Evolutionary conservation across 2,329 filamentous ascomycete species (phyloP).

Genomic region (Aspergillus sp.): DNA sequence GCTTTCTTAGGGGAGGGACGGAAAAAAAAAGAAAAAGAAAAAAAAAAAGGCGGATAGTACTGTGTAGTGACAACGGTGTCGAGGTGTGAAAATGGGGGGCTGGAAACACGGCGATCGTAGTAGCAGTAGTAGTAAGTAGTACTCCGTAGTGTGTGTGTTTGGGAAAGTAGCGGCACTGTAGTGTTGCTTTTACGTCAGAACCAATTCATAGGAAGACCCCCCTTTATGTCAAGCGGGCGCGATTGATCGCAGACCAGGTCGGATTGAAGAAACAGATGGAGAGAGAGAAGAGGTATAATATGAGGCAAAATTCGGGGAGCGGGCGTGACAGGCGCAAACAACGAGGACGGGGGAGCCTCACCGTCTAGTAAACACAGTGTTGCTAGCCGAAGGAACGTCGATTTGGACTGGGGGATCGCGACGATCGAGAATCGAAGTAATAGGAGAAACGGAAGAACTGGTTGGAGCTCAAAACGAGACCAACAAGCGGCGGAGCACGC

Average conservation of each 20-base stretch:
- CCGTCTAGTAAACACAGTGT: neutral
- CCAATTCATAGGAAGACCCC: neutral
- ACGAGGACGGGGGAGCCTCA: too few relatives aligned
- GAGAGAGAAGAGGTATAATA: too few relatives aligned
- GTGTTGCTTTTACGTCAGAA: neutral
- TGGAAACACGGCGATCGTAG: too few relatives aligned
- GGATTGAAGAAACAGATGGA: neutral
- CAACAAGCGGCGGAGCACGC: slow-evolving; percentile 28
- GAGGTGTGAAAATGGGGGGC: neutral
- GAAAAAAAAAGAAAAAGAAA: neutral
- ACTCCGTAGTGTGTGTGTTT: too few relatives aligned
- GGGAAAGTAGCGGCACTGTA: neutral
- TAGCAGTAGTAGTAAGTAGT: too few relatives aligned
- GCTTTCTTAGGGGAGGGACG: neutral
- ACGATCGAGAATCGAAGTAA: too few relatives aligned
- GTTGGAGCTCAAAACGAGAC: slow-evolving; percentile 25
- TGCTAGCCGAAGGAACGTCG: neutral
- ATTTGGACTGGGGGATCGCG: too few relatives aligned
- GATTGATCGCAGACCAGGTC: neutral
- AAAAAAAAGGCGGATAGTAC: too few relatives aligned
- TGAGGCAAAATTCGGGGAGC: neutral
- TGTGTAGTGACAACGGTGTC: neutral
- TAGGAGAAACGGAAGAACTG: slow-evolving; percentile 4
- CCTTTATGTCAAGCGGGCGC: neutral
- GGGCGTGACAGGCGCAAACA: neutral